Conservation (phyloP, 2,329 filamentous ascomycete species). For the Neonectria faginata region DNA sequence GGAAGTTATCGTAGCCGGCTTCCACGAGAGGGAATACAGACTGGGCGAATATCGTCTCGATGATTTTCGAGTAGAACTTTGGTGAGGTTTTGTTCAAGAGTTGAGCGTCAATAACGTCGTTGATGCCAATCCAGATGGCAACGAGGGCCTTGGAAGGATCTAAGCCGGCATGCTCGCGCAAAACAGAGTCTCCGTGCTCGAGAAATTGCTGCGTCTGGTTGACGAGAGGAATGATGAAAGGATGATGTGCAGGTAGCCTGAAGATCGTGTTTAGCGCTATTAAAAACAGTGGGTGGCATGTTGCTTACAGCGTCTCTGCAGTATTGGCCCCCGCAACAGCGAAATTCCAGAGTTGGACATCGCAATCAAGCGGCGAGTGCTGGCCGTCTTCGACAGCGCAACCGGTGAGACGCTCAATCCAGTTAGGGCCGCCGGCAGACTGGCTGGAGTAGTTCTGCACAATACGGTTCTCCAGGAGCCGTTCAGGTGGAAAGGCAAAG, state of each 20-base stretch:
- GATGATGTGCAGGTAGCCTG: constrained; percentile 1
- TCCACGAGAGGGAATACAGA: background rate
- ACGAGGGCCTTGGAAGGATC: background rate
- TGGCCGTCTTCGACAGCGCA: constrained; percentile 20
- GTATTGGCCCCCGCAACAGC: background rate
- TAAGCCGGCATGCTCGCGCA: background rate
- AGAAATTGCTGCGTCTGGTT: constrained; percentile 1
- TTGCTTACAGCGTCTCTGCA: background rate
- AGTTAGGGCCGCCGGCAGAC: constrained; percentile 22
- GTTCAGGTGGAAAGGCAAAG: constrained; percentile 20
- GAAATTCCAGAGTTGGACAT: constrained; percentile 1
- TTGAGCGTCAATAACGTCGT: constrained; percentile 5
- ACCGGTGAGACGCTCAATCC: constrained; percentile 23
- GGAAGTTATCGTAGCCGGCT: background rate
- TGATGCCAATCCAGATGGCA: constrained; percentile 4
- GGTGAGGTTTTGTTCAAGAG: background rate
- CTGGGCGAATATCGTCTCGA: background rate
- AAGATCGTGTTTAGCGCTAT: background rate
- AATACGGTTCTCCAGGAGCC: constrained; percentile 16
- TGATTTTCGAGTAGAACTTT: background rate
- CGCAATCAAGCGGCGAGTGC: constrained; percentile 10
- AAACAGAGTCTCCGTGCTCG: background rate
- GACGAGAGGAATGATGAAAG: background rate
- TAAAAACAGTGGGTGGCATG: background rate
- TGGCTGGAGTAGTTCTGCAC: constrained; percentile 16